Evolutionary conservation across 2,329 filamentous ascomycete species (phyloP).

Genomic region (Malbranchea zuffiana): DNA sequence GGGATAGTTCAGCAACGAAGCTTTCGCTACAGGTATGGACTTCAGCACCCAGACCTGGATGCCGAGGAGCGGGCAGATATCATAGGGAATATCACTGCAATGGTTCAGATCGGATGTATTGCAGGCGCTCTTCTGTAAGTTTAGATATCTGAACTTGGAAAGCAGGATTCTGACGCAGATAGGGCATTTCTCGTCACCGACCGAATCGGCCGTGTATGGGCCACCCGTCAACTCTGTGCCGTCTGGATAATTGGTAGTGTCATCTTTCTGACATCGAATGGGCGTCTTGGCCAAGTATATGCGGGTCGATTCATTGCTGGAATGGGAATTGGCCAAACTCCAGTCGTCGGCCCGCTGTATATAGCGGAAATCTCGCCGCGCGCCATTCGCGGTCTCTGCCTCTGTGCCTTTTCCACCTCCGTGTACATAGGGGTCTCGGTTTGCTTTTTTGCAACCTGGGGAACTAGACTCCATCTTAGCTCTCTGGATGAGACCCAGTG

Average conservation of each 20-base stretch:
- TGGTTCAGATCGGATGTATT: constrained; percentile 72
- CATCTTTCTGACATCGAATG: constrained; percentile 35
- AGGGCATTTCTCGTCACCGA: constrained; percentile 43
- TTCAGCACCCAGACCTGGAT: constrained; percentile 39
- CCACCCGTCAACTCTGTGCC: constrained; percentile 31
- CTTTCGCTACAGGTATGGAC: constrained; percentile 51
- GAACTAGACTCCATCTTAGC: constrained; percentile 43
- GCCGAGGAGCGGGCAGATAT: constrained; percentile 51
- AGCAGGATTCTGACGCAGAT: constrained; percentile 3
- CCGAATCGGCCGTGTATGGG: constrained; percentile 35
- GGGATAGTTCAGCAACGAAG: constrained; percentile 58
- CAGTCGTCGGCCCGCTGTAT: constrained; percentile 51
- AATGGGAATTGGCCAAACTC: constrained; percentile 34
- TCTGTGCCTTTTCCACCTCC: constrained; percentile 57
- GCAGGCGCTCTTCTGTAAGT: constrained; percentile 53
- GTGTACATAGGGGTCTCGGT: constrained; percentile 71
- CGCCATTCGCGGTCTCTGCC: constrained; percentile 60
- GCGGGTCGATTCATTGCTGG: constrained; percentile 37
- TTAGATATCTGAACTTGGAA: not conserved
- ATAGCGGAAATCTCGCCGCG: constrained; percentile 62
- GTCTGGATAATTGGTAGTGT: constrained; percentile 34
- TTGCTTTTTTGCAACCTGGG: constrained; percentile 66
- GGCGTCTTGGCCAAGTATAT: constrained; percentile 32
- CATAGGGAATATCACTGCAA: constrained; percentile 65
- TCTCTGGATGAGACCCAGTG: constrained; percentile 35